A percentile compares a stretch with the other conserved stretches of the same genome.
Evolutionary conservation across 108 stramenopile species (phyloP).

Genomic region (Cyclotella kingstonii): DNA sequence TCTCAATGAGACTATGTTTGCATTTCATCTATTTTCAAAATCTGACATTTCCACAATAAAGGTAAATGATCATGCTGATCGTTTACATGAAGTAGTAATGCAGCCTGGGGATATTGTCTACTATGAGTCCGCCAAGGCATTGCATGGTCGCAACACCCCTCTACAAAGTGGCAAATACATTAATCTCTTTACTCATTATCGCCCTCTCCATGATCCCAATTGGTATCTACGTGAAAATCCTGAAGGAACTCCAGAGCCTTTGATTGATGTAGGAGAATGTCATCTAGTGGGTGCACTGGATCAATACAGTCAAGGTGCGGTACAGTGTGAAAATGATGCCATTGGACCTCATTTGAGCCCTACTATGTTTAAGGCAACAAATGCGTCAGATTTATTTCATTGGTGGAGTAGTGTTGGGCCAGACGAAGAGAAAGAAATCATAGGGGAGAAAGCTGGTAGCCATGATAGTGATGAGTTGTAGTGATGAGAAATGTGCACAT

Average conservation of each 20-base stretch:
- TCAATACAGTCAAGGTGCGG: constrained; percentile 38
- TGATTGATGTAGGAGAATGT: constrained; percentile 54
- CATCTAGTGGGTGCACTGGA: constrained; percentile 30
- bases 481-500: too few relatives aligned
- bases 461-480: too few relatives aligned
- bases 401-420: constrained; percentile 66
- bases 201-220: constrained; percentile 52
- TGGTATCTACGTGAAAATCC: constrained; percentile 53
- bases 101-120: constrained; percentile 81
- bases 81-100: constrained; percentile 68
- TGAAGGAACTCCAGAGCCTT: constrained; percentile 51
- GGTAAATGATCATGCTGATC: constrained; percentile 59
- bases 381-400: constrained; percentile 53
- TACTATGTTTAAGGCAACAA: constrained; percentile 43
- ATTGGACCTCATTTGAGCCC: constrained; percentile 55
- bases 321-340: constrained; percentile 51
- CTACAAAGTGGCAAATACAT: constrained; percentile 65
- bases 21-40: background rate
- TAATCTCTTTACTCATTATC: constrained; percentile 90
- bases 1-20: background rate
- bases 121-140: constrained; percentile 83
- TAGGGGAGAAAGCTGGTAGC: too few relatives aligned
- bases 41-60: background rate
- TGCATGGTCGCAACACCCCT: constrained; percentile 80
- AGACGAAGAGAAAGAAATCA: background rate